A percentile compares a stretch with the other conserved stretches of the same genome.
Evolutionary conservation across 306 rosid genomes (phyloP).

Genomic region (Dicorynia guianensis): DNA sequence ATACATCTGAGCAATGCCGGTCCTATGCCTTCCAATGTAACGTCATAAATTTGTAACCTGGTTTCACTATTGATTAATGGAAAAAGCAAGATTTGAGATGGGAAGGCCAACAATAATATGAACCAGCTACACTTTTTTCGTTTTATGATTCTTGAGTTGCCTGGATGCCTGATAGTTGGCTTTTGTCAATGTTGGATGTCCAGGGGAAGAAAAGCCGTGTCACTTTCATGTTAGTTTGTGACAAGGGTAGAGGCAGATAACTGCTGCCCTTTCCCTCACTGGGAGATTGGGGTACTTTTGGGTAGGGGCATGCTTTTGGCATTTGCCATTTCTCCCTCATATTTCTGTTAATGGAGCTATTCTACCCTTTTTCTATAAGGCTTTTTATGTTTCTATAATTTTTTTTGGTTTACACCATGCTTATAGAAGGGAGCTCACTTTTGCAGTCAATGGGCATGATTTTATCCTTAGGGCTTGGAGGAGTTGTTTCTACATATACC

Average conservation of each 20-base stretch:
- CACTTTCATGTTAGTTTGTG: background rate
- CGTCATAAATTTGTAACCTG: background rate
- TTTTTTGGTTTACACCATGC: conserved; percentile 2
- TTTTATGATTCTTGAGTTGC: background rate
- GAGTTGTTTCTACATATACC: conserved; percentile 6
- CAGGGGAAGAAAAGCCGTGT: background rate
- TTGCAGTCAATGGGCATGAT: background rate
- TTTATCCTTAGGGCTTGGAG: background rate
- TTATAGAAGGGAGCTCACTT: background rate
- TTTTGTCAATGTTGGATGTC: background rate
- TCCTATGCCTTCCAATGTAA: background rate
- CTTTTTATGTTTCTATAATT: no score
- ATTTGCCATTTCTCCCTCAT: background rate
- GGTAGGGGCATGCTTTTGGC: no score
- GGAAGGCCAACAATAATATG: background rate
- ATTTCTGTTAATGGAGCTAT: background rate
- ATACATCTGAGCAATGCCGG: background rate
- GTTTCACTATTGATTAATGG: background rate
- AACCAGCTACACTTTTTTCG: background rate
- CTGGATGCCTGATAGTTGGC: background rate
- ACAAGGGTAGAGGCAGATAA: background rate
- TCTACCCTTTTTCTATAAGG: no score
- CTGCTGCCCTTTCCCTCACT: background rate
- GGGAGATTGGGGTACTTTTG: background rate
- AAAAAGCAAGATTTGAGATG: background rate